Evolutionary conservation across 768 basidiomycete genomes (phyloP).

Genomic region (Pulveroboletus sp.): DNA sequence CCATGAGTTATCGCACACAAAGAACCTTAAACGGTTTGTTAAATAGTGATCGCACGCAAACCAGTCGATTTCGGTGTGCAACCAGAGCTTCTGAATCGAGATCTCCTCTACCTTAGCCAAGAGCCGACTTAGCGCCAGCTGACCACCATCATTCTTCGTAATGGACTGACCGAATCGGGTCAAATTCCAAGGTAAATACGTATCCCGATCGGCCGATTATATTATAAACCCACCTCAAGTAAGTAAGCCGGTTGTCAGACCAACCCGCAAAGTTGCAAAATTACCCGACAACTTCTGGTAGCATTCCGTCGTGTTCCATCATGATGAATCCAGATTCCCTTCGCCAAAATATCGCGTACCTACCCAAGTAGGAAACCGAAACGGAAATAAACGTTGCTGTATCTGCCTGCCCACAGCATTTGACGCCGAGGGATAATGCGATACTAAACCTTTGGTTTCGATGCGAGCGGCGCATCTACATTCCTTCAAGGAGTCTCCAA

Average conservation of each 20-base stretch:
- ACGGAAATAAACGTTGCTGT: not conserved
- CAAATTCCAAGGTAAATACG: not conserved
- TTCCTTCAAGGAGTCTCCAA: slow-evolving; percentile 14
- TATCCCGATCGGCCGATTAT: not conserved
- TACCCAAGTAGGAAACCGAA: not conserved
- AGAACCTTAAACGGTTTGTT: no score
- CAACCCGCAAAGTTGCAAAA: not conserved
- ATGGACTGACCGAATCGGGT: not conserved
- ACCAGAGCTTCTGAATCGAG: not conserved
- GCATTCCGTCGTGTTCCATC: not conserved
- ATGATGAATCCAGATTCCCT: not conserved
- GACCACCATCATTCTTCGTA: no score
- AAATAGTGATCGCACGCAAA: no score
- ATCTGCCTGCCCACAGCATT: not conserved
- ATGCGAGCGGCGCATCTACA: slow-evolving; percentile 6
- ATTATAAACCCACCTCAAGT: not conserved
- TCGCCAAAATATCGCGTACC: not conserved
- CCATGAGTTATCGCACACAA: no score
- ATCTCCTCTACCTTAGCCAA: no score
- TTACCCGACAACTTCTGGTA: not conserved
- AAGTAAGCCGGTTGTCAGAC: not conserved
- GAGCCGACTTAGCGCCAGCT: no score
- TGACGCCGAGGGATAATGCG: not conserved
- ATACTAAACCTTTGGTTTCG: not conserved
- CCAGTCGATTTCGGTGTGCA: not conserved